phyloP scores from a whole-genome alignment of 1,284 basidiomycete genomes.

The Pseudozyma tsukubaensis region DNA sequence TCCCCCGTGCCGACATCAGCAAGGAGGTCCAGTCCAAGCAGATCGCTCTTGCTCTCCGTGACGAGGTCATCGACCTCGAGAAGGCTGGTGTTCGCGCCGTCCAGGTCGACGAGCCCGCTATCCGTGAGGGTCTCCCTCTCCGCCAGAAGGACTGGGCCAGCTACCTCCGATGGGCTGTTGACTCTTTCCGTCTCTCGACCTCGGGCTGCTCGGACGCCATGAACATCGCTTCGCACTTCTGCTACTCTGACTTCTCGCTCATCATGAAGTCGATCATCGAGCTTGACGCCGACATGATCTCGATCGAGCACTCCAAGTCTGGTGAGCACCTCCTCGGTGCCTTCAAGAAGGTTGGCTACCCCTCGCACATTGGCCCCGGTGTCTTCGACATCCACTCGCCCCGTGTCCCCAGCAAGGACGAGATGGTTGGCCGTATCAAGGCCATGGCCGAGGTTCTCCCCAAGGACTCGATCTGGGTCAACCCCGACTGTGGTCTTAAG shows the following conservation, averaged over 20 bases:
- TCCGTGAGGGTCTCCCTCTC: slow-evolving; percentile 84
- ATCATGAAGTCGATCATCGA: slow-evolving; percentile 98
- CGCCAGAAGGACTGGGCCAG: slow-evolving; percentile 65
- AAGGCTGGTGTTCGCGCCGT: slow-evolving; percentile 97
- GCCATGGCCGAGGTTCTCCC: slow-evolving; percentile 73
- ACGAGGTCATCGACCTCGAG: slow-evolving; percentile 98
- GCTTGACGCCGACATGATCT: slow-evolving; percentile 99
- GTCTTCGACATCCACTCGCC: slow-evolving; percentile 96
- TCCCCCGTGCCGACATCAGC: slow-evolving; percentile 98
- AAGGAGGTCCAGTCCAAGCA: slow-evolving; percentile 98
- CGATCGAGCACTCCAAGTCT: slow-evolving; percentile 82
- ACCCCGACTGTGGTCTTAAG: slow-evolving; percentile 81
- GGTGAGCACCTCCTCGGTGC: slow-evolving; percentile 85
- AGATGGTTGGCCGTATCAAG: slow-evolving; percentile 93
- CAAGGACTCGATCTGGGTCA: slow-evolving; percentile 76
- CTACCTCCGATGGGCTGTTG: slow-evolving; percentile 68
- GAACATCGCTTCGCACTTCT: slow-evolving; percentile 68
- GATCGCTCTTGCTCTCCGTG: slow-evolving; percentile 96
- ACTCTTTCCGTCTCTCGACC: slow-evolving; percentile 67
- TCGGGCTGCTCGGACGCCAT: slow-evolving; percentile 64
- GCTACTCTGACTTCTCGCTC: slow-evolving; percentile 81
- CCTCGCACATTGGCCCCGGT: slow-evolving; percentile 98
- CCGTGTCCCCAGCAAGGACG: slow-evolving; percentile 86
- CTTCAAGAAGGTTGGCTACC: slow-evolving; percentile 95
- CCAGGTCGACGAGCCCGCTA: slow-evolving; percentile 99